phyloP scores from a whole-genome alignment of 164 flowering plant species.

The Liquidambar formosana region DNA sequence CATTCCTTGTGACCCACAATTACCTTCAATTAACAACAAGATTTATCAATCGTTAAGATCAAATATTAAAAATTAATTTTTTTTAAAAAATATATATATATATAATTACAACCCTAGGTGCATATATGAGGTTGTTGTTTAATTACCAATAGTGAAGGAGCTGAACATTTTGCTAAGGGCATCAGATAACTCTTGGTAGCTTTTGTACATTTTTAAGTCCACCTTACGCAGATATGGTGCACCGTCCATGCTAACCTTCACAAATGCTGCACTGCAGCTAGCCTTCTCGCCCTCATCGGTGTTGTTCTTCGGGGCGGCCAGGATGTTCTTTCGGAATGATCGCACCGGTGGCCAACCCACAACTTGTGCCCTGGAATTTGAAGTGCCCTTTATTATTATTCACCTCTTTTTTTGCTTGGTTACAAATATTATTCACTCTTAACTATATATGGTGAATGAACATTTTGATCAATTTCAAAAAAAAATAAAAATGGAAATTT shows the following conservation, averaged over 20 bases:
- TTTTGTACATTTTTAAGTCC: slow-evolving; percentile 69
- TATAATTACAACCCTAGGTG: neutral
- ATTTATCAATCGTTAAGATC: neutral
- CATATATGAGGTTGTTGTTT: neutral
- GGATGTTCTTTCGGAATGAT: slow-evolving; percentile 65
- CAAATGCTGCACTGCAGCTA: slow-evolving; percentile 41
- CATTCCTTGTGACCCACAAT: slow-evolving; percentile 38
- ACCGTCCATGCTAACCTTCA: slow-evolving; percentile 91
- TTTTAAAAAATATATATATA: neutral
- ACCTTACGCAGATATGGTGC: slow-evolving; percentile 86
- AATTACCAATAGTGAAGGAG: slow-evolving; percentile 70
- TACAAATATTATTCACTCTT: no score
- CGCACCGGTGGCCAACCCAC: slow-evolving; percentile 92
- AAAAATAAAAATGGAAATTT: no score
- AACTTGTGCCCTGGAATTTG: slow-evolving; percentile 65
- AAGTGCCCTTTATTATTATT: no score
- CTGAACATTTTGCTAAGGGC: slow-evolving; percentile 79
- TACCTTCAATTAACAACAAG: slow-evolving; percentile 23
- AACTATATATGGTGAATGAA: no score
- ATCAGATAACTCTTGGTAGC: slow-evolving; percentile 67
- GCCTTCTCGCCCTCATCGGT: slow-evolving; percentile 40
- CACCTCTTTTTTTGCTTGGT: no score
- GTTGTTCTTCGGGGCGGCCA: slow-evolving; percentile 47
- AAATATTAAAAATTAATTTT: neutral
- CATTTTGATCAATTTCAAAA: no score